These are phyloP conservation scores for Geotrichum citri-aurantii DNA, from an alignment of 1,139 yeast genomes.

Conservation along the genomic window DNA sequence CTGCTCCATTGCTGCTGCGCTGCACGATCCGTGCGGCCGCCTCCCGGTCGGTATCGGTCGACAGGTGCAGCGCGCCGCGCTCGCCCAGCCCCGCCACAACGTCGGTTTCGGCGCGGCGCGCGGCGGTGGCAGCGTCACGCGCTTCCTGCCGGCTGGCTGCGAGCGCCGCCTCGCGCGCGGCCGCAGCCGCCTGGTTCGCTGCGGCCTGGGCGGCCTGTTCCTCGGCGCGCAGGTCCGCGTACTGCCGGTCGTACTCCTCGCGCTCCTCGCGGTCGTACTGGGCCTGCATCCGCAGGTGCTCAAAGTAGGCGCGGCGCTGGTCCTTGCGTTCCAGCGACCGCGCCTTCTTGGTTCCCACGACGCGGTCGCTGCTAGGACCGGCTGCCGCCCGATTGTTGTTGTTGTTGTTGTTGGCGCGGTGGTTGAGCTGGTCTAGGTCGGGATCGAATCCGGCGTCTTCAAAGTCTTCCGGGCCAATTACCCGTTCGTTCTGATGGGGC, in stretches of 20 bases:
- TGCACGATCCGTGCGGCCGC: not conserved
- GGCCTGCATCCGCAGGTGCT: slow-evolving; percentile 18
- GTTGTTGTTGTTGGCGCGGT: not conserved
- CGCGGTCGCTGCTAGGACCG: not conserved
- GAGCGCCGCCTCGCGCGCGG: slow-evolving; percentile 1
- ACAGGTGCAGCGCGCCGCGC: not conserved
- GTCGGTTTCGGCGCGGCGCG: not conserved
- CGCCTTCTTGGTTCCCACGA: slow-evolving; percentile 20
- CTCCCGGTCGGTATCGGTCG: not conserved
- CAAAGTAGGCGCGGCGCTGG: slow-evolving; percentile 19
- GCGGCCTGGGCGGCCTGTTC: slow-evolving; percentile 6
- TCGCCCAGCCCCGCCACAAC: not conserved
- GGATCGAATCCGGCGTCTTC: slow-evolving; percentile 12
- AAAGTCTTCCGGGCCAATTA: slow-evolving; percentile 17
- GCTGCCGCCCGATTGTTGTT: not conserved
- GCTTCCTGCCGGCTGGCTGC: not conserved
- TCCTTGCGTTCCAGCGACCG: slow-evolving; percentile 19
- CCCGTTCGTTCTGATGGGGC: not conserved
- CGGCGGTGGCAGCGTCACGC: not conserved
- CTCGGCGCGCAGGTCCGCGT: slow-evolving; percentile 14
- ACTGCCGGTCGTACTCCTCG: slow-evolving; percentile 16
- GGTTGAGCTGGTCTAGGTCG: slow-evolving; percentile 12
- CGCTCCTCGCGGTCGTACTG: slow-evolving; percentile 14
- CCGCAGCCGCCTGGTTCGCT: slow-evolving; percentile 13
- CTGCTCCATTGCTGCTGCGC: not conserved